Percentiles rank a stretch among this genome's conserved stretches.
These are phyloP conservation scores for Babesia bovis DNA, from an alignment of 169 alveolate genomes.

Conservation along the genomic window DNA sequence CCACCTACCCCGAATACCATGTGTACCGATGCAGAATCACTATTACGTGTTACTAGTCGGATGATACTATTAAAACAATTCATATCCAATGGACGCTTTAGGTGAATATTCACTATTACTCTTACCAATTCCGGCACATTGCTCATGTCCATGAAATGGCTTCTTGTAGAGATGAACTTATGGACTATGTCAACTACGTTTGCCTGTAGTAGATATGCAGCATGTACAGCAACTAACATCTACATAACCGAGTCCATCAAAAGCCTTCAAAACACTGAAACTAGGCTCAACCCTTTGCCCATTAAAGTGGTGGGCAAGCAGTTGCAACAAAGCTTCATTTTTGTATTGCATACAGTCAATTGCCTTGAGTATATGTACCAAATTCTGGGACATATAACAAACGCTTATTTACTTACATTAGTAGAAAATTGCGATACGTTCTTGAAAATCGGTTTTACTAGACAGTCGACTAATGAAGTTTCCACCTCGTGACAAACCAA, in stretches of 20 bases:
- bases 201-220: background rate
- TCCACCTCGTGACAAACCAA: background rate
- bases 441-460: slow-evolving; percentile 13
- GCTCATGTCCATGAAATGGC: slow-evolving; percentile 4
- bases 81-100: background rate
- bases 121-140: background rate
- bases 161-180: background rate
- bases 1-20: slow-evolving; percentile 11
- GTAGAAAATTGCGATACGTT: slow-evolving; percentile 16
- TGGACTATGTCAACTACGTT: slow-evolving; percentile 7
- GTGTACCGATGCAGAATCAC: background rate
- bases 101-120: background rate
- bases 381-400: background rate
- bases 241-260: background rate
- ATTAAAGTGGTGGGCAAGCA: slow-evolving; percentile 11
- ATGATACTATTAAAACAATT: background rate
- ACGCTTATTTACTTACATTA: background rate
- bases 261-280: slow-evolving; percentile 4
- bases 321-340: slow-evolving; percentile 11
- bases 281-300: background rate
- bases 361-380: background rate
- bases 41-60: background rate
- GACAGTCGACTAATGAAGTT: background rate
- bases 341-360: background rate
- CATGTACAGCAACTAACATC: background rate